Percentiles rank a stretch among this genome's conserved stretches.
Conservation (phyloP, 225 moss, liverwort and hornwort species). For the Asterella californica region DNA sequence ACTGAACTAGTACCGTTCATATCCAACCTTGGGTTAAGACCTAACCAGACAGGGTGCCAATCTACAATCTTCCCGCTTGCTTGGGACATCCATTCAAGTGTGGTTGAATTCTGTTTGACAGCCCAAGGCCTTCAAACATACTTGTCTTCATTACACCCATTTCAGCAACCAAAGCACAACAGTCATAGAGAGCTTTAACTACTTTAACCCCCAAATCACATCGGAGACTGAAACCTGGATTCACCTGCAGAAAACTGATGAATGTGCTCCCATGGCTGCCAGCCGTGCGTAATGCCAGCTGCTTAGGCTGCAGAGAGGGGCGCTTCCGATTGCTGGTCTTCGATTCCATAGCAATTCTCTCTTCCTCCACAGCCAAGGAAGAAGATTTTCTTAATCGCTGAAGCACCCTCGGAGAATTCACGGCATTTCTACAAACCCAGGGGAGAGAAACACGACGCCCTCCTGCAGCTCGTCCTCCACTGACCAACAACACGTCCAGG, state of each 20-base stretch:
- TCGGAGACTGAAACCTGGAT: background rate
- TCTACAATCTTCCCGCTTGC: too few species aligned
- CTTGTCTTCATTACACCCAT: too few species aligned
- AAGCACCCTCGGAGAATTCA: constrained; percentile 16
- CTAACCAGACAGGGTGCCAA: too few species aligned
- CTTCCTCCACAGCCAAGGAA: constrained; percentile 24
- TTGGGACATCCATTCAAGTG: too few species aligned
- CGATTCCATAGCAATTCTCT: constrained; percentile 45
- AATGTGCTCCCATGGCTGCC: constrained; percentile 76
- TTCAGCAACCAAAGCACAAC: background rate
- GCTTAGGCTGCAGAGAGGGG: constrained; percentile 49
- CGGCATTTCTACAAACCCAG: constrained; percentile 32
- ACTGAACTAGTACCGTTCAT: too few species aligned
- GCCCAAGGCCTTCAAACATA: too few species aligned
- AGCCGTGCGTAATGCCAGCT: constrained; percentile 59
- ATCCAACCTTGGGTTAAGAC: too few species aligned
- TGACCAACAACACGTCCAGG: background rate
- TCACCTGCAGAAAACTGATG: constrained; percentile 92
- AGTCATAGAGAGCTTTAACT: background rate
- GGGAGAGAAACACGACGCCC: constrained; percentile 3
- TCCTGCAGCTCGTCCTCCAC: constrained; percentile 4
- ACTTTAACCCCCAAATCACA: background rate
- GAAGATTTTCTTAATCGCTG: constrained; percentile 25
- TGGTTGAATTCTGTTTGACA: too few species aligned
- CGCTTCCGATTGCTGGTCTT: constrained; percentile 45